Evolutionary conservation across 2,329 filamentous ascomycete species (phyloP).

Genomic region (Aspergillus luchuensis): DNA sequence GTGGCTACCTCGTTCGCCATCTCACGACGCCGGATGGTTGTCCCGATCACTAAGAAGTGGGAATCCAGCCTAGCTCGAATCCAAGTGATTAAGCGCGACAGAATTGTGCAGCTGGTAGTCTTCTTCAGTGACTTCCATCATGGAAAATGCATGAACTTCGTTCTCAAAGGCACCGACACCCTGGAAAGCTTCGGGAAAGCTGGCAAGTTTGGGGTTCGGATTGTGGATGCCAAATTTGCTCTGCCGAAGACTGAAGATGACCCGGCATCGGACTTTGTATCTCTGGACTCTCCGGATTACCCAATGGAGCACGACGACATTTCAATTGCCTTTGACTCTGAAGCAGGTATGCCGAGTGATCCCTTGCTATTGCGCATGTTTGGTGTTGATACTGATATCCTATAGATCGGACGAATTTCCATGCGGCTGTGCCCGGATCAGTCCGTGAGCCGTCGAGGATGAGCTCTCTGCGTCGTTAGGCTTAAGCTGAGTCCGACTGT

Average conservation of each 20-base stretch:
- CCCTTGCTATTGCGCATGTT: neutral
- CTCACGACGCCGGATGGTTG: constrained; percentile 80
- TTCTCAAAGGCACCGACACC: constrained; percentile 78
- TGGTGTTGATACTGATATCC: neutral
- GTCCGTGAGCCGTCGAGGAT: constrained; percentile 44
- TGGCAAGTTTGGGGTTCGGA: constrained; percentile 71
- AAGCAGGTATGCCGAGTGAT: constrained; percentile 62
- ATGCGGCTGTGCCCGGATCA: constrained; percentile 41
- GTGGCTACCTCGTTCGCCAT: constrained; percentile 76
- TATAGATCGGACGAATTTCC: constrained; percentile 42
- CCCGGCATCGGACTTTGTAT: constrained; percentile 70
- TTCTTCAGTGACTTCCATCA: constrained; percentile 89
- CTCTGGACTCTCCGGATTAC: constrained; percentile 83
- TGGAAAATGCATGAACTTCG: constrained; percentile 85
- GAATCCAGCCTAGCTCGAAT: constrained; percentile 78
- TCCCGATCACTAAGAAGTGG: constrained; percentile 93
- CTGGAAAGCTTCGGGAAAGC: constrained; percentile 70
- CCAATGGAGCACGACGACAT: constrained; percentile 93
- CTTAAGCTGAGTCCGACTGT: neutral
- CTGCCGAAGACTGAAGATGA: constrained; percentile 63
- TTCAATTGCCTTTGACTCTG: constrained; percentile 77
- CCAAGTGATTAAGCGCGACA: constrained; percentile 76
- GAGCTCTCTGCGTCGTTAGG: constrained; percentile 44
- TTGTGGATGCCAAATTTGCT: constrained; percentile 89
- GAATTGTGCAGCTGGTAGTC: constrained; percentile 73